phyloP scores from a whole-genome alignment of 2,329 filamentous ascomycete species.

The Hypoxylon sp. region DNA sequence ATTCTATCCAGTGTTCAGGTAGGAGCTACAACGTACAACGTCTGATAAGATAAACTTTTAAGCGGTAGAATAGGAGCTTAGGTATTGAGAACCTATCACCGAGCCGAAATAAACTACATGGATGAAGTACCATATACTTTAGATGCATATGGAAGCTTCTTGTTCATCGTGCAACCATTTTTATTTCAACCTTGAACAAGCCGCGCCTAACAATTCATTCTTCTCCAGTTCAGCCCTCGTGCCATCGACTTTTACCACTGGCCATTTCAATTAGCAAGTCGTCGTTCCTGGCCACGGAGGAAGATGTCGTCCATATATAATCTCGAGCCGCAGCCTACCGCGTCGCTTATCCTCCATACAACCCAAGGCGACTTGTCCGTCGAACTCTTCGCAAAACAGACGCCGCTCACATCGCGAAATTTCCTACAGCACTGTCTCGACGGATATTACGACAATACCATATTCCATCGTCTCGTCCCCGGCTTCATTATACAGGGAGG shows the following conservation, averaged over 20 bases:
- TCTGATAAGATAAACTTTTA: constrained; percentile 7
- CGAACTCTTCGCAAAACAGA: constrained; percentile 95
- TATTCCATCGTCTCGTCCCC: constrained; percentile 93
- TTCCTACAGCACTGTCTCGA: constrained; percentile 96
- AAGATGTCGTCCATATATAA: constrained; percentile 92
- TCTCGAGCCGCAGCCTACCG: constrained; percentile 93
- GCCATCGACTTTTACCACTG: background rate
- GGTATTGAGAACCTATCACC: background rate
- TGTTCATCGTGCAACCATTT: constrained; percentile 11
- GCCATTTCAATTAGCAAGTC: background rate
- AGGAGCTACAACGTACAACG: background rate
- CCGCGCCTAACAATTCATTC: constrained; percentile 6
- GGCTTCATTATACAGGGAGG: constrained; percentile 96
- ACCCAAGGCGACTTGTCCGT: constrained; percentile 90
- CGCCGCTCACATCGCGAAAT: constrained; percentile 91
- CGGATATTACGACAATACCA: constrained; percentile 93
- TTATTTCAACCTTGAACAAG: constrained; percentile 28
- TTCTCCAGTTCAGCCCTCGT: background rate
- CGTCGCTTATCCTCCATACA: constrained; percentile 91
- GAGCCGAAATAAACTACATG: background rate
- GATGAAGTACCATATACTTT: constrained; percentile 11
- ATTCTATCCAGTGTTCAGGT: too few relatives aligned
- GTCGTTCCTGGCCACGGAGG: background rate
- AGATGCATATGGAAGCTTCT: background rate
- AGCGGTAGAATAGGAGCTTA: background rate